Conservation (phyloP, 106 monocot species). For the Narthecium ossifragum region DNA sequence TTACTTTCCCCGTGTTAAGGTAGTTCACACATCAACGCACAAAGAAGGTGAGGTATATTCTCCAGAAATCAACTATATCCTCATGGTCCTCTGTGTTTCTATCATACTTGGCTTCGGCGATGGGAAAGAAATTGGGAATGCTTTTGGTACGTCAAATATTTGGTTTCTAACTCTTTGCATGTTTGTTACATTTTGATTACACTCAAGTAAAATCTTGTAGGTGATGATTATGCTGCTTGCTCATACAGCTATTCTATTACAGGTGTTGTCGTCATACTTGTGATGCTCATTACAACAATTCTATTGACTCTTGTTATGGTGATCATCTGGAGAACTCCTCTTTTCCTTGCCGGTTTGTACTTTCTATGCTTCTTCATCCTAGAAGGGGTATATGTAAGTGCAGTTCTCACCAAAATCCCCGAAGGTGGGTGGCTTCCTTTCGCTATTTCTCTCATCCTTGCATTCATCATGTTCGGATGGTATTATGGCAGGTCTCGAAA, state of each 20-base stretch:
- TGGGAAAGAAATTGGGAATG: conserved; percentile 72
- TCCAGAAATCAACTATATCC: conserved; percentile 71
- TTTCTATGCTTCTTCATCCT: conserved; percentile 41
- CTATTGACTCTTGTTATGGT: conserved; percentile 74
- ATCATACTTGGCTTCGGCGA: conserved; percentile 62
- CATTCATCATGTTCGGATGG: conserved; percentile 69
- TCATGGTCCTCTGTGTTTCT: conserved; percentile 67
- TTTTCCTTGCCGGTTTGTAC: conserved; percentile 31
- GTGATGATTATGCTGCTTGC: too few relatives aligned
- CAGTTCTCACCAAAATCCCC: conserved; percentile 52
- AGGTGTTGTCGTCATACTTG: conserved; percentile 84
- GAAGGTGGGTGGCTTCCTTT: conserved; percentile 84
- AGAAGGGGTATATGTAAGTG: conserved; percentile 60
- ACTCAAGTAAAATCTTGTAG: too few relatives aligned
- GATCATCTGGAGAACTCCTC: conserved; percentile 54
- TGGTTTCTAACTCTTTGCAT: too few relatives aligned
- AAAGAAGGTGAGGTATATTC: conserved; percentile 85
- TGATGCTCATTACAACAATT: conserved; percentile 86
- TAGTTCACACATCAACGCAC: conserved; percentile 60
- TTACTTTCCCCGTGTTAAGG: conserved; percentile 77
- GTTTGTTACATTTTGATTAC: too few relatives aligned
- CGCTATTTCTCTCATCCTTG: conserved; percentile 54
- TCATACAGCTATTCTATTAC: too few relatives aligned
- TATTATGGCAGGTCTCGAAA: conserved; percentile 63
- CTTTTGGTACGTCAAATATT: conserved; percentile 60